Evolutionary conservation across 495 filamentous ascomycete species (phyloP), one percentile per base, ranked within the genome.

Genomic region (Xylaria cubensis): DNA sequence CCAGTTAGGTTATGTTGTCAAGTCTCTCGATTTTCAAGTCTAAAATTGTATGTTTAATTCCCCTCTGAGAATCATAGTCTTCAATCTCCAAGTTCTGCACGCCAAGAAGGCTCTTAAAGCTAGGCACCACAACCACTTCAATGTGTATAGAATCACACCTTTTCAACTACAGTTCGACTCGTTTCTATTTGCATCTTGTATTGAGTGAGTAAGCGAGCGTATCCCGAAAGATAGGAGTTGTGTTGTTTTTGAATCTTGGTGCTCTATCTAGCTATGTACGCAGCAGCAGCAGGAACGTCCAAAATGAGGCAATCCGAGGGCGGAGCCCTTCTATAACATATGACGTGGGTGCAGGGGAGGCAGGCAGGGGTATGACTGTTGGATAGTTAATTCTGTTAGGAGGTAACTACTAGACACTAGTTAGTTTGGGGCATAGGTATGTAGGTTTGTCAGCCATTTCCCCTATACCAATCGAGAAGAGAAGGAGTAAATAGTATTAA

Each of bases 281-380:
- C 19, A 50, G 46, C 46, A 50, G 46, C 19, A 50, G 48, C 48
- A 51, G 48, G 48, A 51, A 51, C n/a, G 48, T 51, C 48, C 48
- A 21, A 51, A 24, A 2, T 8, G n/a, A 51, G 48, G 9, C n/a
- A 24, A 51, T 51, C 48, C 48, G 48, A 51, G 10, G 19, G n/a
- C 12, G 48, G n/a, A 51, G 48, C n/a, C 48, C 48, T 36, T 36
- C 6, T 36, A 29, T 19, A 17, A 9, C 48, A 21, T 50, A 50
- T 50, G 48, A 50, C 42, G 13, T 3, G 42, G 42, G 13, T 46
- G 44, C 44, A 48, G 44, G 17, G 17, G 44, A 46, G 42, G 42
- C 15, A n/a, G 17, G 17, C 46, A 50, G 19, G 46, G 46, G 19
- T 50, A 50, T 50, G n/a, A 17, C 17, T 50, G 46, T 21, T 50